Evolutionary conservation across 2,329 filamentous ascomycete species (phyloP).

Genomic region (Hyphodiscus sp.): DNA sequence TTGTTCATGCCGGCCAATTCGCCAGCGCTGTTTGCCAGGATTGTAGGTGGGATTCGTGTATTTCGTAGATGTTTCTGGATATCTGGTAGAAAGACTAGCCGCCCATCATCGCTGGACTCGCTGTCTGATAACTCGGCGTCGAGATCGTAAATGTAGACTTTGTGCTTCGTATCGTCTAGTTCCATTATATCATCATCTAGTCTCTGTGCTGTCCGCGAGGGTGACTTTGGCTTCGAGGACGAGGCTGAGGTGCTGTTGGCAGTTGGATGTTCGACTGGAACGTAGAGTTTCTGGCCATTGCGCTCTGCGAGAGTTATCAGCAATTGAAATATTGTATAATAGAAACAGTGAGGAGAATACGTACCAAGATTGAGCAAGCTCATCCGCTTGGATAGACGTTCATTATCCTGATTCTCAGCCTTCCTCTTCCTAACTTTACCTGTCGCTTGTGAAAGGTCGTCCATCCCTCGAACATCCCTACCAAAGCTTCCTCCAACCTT

Average conservation of each 20-base stretch:
- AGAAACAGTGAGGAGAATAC: conserved; percentile 21
- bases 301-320: conserved; percentile 42
- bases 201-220: conserved; percentile 13
- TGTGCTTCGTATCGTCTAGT: conserved; percentile 76
- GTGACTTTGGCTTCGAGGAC: conserved; percentile 13
- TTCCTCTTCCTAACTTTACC: conserved; percentile 46
- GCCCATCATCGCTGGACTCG: conserved; percentile 50
- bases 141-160: conserved; percentile 85
- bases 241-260: conserved; percentile 19
- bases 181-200: conserved; percentile 62
- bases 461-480: conserved; percentile 21
- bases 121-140: conserved; percentile 76
- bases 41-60: conserved; percentile 55
- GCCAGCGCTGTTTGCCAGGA: conserved; percentile 53
- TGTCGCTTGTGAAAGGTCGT: conserved; percentile 27
- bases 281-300: conserved; percentile 58
- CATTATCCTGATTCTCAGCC: conserved; percentile 52
- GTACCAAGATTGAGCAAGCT: conserved; percentile 76
- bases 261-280: conserved; percentile 50
- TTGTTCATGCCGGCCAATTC: conserved; percentile 46
- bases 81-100: conserved; percentile 74
- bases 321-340: conserved; percentile 5
- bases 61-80: conserved; percentile 73
- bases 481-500: conserved; percentile 7
- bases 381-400: conserved; percentile 79